Conservation (phyloP, 2,329 filamentous ascomycete genomes). For the Pseudogymnoascus destructans region DNA sequence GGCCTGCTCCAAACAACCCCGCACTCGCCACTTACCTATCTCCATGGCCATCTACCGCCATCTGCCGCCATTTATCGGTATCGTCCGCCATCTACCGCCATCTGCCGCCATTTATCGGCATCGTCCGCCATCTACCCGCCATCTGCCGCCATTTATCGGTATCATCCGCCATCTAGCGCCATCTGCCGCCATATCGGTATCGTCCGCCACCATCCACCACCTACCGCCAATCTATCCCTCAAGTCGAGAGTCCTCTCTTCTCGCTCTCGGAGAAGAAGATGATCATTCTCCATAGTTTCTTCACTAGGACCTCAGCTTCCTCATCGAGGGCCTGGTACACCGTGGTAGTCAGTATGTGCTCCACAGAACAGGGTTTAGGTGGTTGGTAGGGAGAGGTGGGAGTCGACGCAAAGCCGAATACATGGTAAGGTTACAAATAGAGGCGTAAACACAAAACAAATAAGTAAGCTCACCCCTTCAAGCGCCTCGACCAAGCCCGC, state of each 20-base stretch:
- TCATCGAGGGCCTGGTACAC: conserved; percentile 66
- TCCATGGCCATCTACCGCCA: not conserved
- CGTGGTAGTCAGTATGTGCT: conserved; percentile 23
- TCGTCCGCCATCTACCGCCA: not conserved
- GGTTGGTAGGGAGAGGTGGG: not conserved
- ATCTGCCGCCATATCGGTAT: not conserved
- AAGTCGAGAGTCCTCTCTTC: conserved; percentile 66
- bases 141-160: not conserved
- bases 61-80: not conserved
- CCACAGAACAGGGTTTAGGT: conserved; percentile 2
- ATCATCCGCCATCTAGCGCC: not conserved
- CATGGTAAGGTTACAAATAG: conserved; percentile 7
- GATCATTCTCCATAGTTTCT: conserved; percentile 96
- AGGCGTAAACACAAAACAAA: conserved; percentile 2
- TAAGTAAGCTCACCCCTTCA: conserved; percentile 51
- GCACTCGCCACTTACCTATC: not conserved
- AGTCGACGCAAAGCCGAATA: conserved; percentile 25
- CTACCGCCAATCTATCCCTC: not conserved
- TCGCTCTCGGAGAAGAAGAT: conserved; percentile 96
- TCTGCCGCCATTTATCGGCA: not conserved
- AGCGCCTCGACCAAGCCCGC: conserved; percentile 72
- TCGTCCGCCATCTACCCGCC: not conserved
- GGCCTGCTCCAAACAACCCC: not conserved
- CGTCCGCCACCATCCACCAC: not conserved
- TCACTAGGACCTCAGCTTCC: conserved; percentile 84